Evolutionary conservation across 176 grass and related monocot genomes (phyloP).

Genomic region (Luzula sylvatica): DNA sequence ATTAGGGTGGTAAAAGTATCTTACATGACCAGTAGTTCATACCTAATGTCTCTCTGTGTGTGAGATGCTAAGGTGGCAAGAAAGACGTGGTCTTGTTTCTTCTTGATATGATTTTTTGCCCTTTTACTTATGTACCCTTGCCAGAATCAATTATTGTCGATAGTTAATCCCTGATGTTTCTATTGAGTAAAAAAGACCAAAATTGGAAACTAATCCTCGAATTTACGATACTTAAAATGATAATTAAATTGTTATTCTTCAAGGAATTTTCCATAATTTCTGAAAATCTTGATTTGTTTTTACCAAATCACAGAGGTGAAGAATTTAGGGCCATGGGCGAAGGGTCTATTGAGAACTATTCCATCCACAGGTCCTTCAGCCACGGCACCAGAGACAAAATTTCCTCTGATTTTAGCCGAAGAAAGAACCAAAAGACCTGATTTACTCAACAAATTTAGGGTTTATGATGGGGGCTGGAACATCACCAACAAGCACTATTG

Average conservation of each 20-base stretch:
- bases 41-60: background rate
- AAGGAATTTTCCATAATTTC: background rate
- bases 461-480: conserved; percentile 79
- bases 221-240: background rate
- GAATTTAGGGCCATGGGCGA: conserved; percentile 72
- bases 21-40: background rate
- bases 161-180: too few species aligned
- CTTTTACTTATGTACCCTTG: too few species aligned
- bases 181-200: too few species aligned
- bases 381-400: conserved; percentile 34
- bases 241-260: background rate
- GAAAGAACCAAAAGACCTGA: conserved; percentile 70
- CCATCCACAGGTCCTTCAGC: conserved; percentile 37
- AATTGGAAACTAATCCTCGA: too few species aligned
- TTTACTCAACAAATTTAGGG: conserved; percentile 45
- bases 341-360: conserved; percentile 60
- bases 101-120: too few species aligned
- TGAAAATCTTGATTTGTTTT: background rate
- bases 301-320: conserved; percentile 36
- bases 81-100: background rate
- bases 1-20: too few species aligned
- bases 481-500: conserved; percentile 88
- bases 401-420: conserved; percentile 65
- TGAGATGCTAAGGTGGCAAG: background rate
- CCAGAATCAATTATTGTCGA: too few species aligned